These are phyloP conservation scores for Gossypium gossypioides DNA, from an alignment of 441 rosid genomes.

Conservation along the genomic window DNA sequence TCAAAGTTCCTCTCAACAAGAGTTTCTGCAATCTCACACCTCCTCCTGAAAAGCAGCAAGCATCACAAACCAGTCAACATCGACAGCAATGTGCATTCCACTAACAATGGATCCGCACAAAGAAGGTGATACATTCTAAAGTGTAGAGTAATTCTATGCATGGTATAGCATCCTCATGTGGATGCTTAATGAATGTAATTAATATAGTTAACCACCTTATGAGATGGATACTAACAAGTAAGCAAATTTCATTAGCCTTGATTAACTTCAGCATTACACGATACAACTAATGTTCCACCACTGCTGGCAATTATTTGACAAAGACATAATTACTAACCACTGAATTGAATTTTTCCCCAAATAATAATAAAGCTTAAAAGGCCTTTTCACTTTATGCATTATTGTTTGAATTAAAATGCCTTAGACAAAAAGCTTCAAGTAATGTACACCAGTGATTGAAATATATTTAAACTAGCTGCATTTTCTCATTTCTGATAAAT, in stretches of 20 bases:
- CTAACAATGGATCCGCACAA: neutral
- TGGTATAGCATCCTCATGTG: neutral
- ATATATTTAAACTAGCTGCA: slow-evolving; percentile 1
- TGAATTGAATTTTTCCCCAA: neutral
- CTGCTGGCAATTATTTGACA: neutral
- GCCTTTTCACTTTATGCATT: neutral
- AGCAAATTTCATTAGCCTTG: neutral
- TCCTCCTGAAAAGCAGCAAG: slow-evolving; percentile 57
- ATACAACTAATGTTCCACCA: neutral
- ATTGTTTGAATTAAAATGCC: neutral
- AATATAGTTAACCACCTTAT: neutral
- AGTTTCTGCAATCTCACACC: slow-evolving; percentile 78
- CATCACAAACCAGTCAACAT: slow-evolving; percentile 9
- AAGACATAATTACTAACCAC: neutral
- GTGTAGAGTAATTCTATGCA: neutral
- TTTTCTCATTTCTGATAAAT: slow-evolving; percentile 5
- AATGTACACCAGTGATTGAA: neutral
- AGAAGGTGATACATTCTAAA: neutral
- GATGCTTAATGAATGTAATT: neutral
- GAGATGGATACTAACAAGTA: neutral
- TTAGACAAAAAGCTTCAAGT: neutral
- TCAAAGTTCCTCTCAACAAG: slow-evolving; percentile 89
- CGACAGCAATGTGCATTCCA: neutral
- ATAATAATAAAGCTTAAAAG: neutral
- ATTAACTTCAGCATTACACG: neutral